Percentiles rank a stretch among this genome's conserved stretches.
phyloP scores from a whole-genome alignment of 805 yeast species.

The Tetrapisispora pingtungensis region DNA sequence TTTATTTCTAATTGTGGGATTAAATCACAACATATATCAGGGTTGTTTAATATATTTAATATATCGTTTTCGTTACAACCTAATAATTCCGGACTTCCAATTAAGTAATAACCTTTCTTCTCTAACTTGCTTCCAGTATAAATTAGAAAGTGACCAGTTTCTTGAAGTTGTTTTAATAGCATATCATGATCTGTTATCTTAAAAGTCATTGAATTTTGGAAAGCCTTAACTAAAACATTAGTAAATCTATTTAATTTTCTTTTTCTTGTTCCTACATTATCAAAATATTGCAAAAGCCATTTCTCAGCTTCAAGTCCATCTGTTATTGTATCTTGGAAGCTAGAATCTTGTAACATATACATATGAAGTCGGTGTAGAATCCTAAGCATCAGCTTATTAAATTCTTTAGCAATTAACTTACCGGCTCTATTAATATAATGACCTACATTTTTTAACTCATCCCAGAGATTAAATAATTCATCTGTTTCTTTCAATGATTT shows the following conservation, averaged over 20 bases:
- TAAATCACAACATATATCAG: slow-evolving; percentile 44
- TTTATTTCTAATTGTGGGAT: slow-evolving; percentile 25
- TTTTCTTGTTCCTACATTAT: slow-evolving; percentile 63
- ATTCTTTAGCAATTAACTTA: slow-evolving; percentile 67
- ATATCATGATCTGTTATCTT: slow-evolving; percentile 41
- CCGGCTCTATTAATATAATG: slow-evolving; percentile 73
- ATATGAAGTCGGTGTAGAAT: slow-evolving; percentile 58
- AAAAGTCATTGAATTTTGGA: slow-evolving; percentile 62
- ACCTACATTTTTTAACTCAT: slow-evolving; percentile 66
- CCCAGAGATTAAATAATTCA: slow-evolving; percentile 75
- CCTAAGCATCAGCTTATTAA: slow-evolving; percentile 53
- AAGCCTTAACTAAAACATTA: slow-evolving; percentile 52
- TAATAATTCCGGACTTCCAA: slow-evolving; percentile 50
- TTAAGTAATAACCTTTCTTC: slow-evolving; percentile 64
- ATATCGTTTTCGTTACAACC: slow-evolving; percentile 35
- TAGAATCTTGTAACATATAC: slow-evolving; percentile 62
- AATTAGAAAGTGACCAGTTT: slow-evolving; percentile 64
- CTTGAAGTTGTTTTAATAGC: slow-evolving; percentile 48
- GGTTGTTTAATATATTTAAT: slow-evolving; percentile 35
- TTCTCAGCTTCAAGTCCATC: slow-evolving; percentile 37
- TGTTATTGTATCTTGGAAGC: slow-evolving; percentile 44
- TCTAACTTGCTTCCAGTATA: slow-evolving; percentile 61
- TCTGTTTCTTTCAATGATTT: slow-evolving; percentile 88
- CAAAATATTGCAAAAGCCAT: slow-evolving; percentile 61
- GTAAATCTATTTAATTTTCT: slow-evolving; percentile 77